Evolutionary conservation across 352 stramenopile genomes (phyloP).

Genomic region (Globisporangium canariense): DNA sequence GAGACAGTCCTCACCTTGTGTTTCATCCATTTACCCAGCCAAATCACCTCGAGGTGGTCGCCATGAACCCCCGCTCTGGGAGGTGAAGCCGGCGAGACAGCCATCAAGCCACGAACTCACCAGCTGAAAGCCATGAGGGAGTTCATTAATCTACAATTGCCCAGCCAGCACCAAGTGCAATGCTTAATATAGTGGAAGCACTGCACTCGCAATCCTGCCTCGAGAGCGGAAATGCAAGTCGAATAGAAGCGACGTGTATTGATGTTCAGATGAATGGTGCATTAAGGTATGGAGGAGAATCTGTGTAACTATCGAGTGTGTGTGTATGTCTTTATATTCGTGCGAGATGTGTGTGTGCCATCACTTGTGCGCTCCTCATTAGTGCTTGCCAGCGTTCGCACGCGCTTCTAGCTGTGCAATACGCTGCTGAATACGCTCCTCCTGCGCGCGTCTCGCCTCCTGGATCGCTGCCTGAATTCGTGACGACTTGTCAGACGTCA

Average conservation of each 20-base stretch:
- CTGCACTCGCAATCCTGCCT: no score
- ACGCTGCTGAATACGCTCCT: slow-evolving; percentile 52
- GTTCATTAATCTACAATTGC: no score
- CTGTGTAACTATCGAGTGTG: background rate
- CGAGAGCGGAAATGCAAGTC: no score
- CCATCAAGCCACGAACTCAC: no score
- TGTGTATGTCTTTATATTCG: slow-evolving; percentile 2
- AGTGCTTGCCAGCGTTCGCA: slow-evolving; percentile 9
- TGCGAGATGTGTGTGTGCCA: background rate
- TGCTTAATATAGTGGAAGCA: no score
- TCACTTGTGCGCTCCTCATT: background rate
- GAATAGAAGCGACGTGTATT: background rate
- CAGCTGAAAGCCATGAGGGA: no score
- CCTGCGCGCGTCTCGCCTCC: slow-evolving; percentile 42
- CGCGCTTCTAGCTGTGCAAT: slow-evolving; percentile 49
- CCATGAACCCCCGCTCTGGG: no score
- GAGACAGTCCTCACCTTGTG: no score
- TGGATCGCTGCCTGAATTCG: slow-evolving; percentile 53
- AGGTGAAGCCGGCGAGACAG: no score
- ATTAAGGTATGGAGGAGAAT: background rate
- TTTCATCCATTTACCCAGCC: no score
- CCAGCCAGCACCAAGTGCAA: no score
- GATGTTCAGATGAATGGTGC: background rate
- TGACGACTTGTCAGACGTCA: slow-evolving; percentile 36
- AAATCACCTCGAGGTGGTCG: no score